Conservation (phyloP, 2,329 filamentous ascomycete species). For the Penicillium sp. region DNA sequence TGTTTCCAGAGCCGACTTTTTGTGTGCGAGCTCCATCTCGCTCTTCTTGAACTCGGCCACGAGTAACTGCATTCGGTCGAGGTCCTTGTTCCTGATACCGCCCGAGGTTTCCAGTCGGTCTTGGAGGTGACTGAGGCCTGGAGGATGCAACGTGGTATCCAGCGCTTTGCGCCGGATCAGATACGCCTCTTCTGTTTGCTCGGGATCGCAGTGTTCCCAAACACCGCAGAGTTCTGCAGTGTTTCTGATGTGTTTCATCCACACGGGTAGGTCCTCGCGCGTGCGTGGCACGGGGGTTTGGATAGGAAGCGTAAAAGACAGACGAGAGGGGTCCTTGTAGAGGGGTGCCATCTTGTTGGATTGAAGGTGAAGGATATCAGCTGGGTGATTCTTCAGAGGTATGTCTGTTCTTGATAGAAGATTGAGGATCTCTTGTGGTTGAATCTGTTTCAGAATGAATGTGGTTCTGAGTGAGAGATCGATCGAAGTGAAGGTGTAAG, state of each 20-base stretch:
- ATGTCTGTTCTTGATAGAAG: too few relatives aligned
- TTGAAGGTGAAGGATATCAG: too few relatives aligned
- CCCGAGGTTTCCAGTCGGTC: neutral
- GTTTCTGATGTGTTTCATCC: neutral
- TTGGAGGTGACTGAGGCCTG: neutral
- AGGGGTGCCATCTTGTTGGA: too few relatives aligned
- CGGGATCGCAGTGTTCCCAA: neutral
- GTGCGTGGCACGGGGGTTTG: neutral
- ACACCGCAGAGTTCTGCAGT: neutral
- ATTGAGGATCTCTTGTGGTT: too few relatives aligned
- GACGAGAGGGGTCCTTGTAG: too few relatives aligned
- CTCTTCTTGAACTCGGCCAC: neutral
- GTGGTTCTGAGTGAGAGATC: too few relatives aligned
- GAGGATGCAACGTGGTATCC: too few relatives aligned
- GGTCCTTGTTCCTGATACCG: neutral
- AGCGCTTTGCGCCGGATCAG: neutral
- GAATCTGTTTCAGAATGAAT: too few relatives aligned
- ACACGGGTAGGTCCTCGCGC: neutral
- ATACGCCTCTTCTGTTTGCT: neutral
- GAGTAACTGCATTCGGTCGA: neutral
- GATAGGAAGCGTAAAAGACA: neutral
- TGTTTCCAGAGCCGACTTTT: neutral
- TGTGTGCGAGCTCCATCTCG: neutral
- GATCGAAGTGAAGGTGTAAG: too few relatives aligned
- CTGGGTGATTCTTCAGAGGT: too few relatives aligned